phyloP scores from a whole-genome alignment of 2,329 filamentous ascomycete species.

The Bretziella fagacearum region DNA sequence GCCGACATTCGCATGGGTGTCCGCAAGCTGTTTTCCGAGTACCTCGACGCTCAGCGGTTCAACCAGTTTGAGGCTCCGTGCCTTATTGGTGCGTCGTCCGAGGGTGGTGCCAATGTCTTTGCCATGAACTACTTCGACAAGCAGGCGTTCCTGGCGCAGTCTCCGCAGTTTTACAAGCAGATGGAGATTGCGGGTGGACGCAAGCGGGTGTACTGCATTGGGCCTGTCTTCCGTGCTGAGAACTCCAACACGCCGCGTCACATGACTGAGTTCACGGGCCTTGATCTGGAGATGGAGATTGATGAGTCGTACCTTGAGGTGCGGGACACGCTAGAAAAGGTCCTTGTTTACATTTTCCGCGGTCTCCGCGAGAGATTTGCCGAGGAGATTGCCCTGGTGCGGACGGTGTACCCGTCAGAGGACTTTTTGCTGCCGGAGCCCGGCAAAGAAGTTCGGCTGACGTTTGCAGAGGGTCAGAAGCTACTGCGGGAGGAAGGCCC shows the following conservation, averaged over 20 bases:
- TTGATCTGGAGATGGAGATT: constrained; percentile 85
- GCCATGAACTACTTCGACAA: constrained; percentile 76
- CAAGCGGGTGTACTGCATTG: constrained; percentile 62
- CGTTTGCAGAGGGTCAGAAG: constrained; percentile 61
- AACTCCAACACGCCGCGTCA: constrained; percentile 71
- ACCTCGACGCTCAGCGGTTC: constrained; percentile 58
- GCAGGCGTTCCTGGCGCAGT: constrained; percentile 64
- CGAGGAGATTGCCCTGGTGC: constrained; percentile 55
- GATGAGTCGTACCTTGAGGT: constrained; percentile 64
- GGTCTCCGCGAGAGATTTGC: constrained; percentile 50
- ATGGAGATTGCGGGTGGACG: constrained; percentile 65
- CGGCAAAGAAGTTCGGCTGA: constrained; percentile 59
- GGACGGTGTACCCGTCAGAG: constrained; percentile 59
- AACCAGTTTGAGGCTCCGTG: constrained; percentile 78
- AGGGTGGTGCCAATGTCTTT: constrained; percentile 88
- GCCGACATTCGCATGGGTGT: constrained; percentile 37
- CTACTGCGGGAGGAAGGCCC: constrained; percentile 61
- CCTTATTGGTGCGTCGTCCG: constrained; percentile 74
- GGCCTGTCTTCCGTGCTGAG: constrained; percentile 73
- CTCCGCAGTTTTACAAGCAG: constrained; percentile 77
- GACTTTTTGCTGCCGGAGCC: constrained; percentile 57
- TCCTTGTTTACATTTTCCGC: constrained; percentile 65
- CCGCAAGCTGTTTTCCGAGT: constrained; percentile 57
- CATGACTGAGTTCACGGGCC: constrained; percentile 76
- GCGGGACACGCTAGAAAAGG: constrained; percentile 50